Evolutionary conservation across 2,329 filamentous ascomycete genomes (phyloP).

Genomic region (Fusarium luffae): DNA sequence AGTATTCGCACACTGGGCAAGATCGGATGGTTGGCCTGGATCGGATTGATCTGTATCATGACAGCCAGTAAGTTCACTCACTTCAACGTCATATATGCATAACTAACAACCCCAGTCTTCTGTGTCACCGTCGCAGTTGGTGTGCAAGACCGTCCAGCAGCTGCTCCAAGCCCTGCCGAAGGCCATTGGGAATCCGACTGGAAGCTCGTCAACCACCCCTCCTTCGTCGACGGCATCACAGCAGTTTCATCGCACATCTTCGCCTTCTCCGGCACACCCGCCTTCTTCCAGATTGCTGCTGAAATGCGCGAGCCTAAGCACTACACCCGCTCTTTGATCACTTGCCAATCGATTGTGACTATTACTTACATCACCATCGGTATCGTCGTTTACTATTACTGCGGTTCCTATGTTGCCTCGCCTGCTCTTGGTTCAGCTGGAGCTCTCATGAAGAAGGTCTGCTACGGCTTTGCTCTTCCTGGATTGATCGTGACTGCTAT

Average conservation of each 20-base stretch:
- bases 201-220: conserved; percentile 46
- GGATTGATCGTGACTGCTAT: conserved; percentile 44
- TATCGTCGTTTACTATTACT: conserved; percentile 58
- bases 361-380: conserved; percentile 49
- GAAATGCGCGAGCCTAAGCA: conserved; percentile 49
- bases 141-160: conserved; percentile 28
- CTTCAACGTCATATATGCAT: rapidly evolving
- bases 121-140: conserved; percentile 31
- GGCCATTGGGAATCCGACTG: conserved; percentile 47
- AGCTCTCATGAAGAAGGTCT: conserved; percentile 54
- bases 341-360: conserved; percentile 45
- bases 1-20: conserved; percentile 49
- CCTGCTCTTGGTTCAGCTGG: conserved; percentile 60
- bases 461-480: conserved; percentile 53
- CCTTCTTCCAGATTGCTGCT: conserved; percentile 48
- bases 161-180: conserved; percentile 9
- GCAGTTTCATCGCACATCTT: conserved; percentile 51
- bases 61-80: conserved; percentile 23
- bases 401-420: conserved; percentile 58
- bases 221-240: conserved; percentile 48
- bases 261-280: conserved; percentile 51
- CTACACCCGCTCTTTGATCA: conserved; percentile 30
- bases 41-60: conserved; percentile 37
- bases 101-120: conserved; percentile 13
- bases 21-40: conserved; percentile 51